phyloP scores from a whole-genome alignment of 192 early-diverging fungal species.

The Linnemannia schmuckeri region DNA sequence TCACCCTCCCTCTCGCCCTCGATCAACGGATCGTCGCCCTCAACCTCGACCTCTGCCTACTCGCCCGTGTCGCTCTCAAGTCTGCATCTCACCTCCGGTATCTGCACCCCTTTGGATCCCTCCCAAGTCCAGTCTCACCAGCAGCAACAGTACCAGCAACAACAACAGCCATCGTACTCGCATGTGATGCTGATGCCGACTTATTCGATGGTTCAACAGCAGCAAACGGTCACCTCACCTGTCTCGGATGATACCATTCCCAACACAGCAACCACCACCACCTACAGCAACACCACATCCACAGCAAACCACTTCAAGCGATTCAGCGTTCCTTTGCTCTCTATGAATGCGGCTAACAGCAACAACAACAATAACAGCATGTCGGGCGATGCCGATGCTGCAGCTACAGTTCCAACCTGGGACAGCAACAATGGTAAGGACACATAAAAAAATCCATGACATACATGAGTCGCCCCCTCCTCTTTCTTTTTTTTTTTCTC shows the following conservation, averaged over 20 bases:
- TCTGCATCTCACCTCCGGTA: not conserved
- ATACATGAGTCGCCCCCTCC: conserved; percentile 2
- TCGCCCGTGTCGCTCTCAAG: not conserved
- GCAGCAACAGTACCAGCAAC: not conserved
- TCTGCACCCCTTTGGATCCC: conserved; percentile 4
- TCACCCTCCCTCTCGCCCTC: not conserved
- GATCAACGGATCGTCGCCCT: not conserved
- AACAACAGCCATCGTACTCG: conserved; percentile 1
- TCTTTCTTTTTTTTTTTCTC: not conserved
- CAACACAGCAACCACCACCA: conserved; percentile 1
- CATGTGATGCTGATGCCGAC: conserved; percentile 11
- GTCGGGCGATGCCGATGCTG: not conserved
- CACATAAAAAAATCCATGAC: not conserved
- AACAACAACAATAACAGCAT: not conserved
- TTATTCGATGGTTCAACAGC: not conserved
- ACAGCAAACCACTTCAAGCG: conserved; percentile 3
- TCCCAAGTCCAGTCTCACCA: not conserved
- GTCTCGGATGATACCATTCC: conserved; percentile 10
- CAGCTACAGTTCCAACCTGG: not conserved
- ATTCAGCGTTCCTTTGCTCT: conserved; percentile 3
- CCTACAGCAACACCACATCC: not conserved
- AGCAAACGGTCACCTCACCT: conserved; percentile 1
- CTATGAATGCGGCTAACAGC: not conserved
- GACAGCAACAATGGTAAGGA: conserved; percentile 3
- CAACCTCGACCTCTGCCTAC: not conserved